Percentiles rank a stretch among this genome's conserved stretches.
These are phyloP conservation scores for Sarcocystis neurona DNA, from an alignment of 169 alveolate species.

Conservation along the genomic window DNA sequence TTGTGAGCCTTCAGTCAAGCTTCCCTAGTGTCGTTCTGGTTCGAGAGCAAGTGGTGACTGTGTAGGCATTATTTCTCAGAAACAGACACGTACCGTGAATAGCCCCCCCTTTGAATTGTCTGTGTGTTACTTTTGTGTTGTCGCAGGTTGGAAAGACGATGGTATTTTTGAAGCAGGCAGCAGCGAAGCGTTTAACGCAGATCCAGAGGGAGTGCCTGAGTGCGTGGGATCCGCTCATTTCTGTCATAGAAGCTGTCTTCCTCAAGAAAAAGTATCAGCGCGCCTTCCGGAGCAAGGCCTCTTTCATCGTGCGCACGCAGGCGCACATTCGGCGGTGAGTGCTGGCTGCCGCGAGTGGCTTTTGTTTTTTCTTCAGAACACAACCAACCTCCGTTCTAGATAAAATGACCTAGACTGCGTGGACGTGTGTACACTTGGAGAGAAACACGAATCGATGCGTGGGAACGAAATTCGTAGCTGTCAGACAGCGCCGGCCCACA, in stretches of 20 bases:
- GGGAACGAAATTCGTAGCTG: too few relatives aligned
- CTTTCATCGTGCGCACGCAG: slow-evolving; percentile 83
- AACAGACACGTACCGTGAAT: too few relatives aligned
- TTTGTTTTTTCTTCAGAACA: background rate
- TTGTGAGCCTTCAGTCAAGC: too few relatives aligned
- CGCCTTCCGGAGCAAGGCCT: slow-evolving; percentile 67
- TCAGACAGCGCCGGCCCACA: too few relatives aligned
- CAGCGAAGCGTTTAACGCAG: slow-evolving; percentile 83
- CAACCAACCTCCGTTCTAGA: too few relatives aligned
- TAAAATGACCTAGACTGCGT: too few relatives aligned
- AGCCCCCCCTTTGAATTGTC: too few relatives aligned
- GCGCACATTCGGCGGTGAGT: slow-evolving; percentile 82
- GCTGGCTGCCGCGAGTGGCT: background rate
- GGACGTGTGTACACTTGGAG: too few relatives aligned
- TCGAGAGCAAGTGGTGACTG: too few relatives aligned
- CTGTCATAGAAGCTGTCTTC: slow-evolving; percentile 83
- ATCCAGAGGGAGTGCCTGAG: slow-evolving; percentile 86
- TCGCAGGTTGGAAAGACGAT: slow-evolving; percentile 86
- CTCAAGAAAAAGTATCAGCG: slow-evolving; percentile 69
- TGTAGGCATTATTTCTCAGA: too few relatives aligned
- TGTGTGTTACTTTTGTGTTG: background rate
- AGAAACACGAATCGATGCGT: too few relatives aligned
- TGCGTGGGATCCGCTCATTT: slow-evolving; percentile 86
- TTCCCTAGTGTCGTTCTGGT: too few relatives aligned
- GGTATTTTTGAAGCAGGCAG: slow-evolving; percentile 87